phyloP scores from a whole-genome alignment of 1,284 basidiomycete genomes.

The Apiotrichum domesticum region DNA sequence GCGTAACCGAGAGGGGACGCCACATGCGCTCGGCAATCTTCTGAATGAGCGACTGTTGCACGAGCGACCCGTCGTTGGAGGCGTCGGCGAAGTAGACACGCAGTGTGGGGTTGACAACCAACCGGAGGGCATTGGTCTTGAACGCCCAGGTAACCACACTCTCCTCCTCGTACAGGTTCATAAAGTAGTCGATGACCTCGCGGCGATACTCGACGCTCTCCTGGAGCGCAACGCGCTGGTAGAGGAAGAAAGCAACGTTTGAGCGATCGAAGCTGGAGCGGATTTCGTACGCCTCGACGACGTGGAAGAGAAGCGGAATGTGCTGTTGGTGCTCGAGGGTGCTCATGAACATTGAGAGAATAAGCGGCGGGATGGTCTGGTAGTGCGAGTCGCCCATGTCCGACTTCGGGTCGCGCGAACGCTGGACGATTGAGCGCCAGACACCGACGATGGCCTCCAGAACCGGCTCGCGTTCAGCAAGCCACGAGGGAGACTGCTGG shows the following conservation, averaged over 20 bases:
- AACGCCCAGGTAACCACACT: conserved; percentile 61
- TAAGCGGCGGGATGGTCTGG: conserved; percentile 63
- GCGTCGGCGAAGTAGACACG: conserved; percentile 60
- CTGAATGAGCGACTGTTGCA: conserved; percentile 28
- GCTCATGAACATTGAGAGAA: conserved; percentile 69
- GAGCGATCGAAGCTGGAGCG: conserved; percentile 77
- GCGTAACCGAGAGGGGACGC: conserved; percentile 31
- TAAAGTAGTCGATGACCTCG: conserved; percentile 76
- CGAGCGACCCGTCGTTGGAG: conserved; percentile 38
- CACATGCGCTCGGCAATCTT: conserved; percentile 40
- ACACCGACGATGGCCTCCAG: conserved; percentile 64
- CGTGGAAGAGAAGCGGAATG: conserved; percentile 82
- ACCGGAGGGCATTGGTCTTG: conserved; percentile 80
- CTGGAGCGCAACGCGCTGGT: conserved; percentile 67
- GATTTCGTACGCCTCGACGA: conserved; percentile 76
- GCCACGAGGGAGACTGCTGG: conserved; percentile 57
- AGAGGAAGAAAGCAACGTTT: conserved; percentile 76
- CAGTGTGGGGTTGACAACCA: conserved; percentile 83
- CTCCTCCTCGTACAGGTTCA: conserved; percentile 71
- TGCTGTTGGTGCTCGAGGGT: conserved; percentile 60
- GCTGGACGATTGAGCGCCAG: conserved; percentile 56
- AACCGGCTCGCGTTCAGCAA: conserved; percentile 52
- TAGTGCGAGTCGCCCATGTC: conserved; percentile 49
- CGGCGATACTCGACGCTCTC: conserved; percentile 61
- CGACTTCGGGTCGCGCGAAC: conserved; percentile 33